Conservation (phyloP, 2,329 filamentous ascomycete genomes). For the Neofusicoccum umdonicola region DNA sequence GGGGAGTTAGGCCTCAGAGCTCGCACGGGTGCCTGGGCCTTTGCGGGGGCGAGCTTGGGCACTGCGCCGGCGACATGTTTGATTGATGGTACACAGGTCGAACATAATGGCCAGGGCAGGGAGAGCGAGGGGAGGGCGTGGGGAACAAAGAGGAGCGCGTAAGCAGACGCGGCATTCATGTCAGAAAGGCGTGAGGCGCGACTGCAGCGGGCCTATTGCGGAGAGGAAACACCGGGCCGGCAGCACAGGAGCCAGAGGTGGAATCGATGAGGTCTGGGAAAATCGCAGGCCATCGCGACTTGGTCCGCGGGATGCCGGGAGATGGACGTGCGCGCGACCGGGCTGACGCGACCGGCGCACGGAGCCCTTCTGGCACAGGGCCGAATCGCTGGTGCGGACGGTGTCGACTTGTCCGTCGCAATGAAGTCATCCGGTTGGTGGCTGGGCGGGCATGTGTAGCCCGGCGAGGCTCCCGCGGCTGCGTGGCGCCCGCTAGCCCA, state of each 20-base stretch:
- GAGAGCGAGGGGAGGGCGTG: too few species aligned
- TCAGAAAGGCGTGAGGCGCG: too few species aligned
- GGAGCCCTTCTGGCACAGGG: slow-evolving; percentile 2
- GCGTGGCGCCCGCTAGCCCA: background rate
- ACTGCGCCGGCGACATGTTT: too few species aligned
- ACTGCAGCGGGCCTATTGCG: background rate
- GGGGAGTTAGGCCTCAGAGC: background rate
- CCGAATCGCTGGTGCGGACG: background rate
- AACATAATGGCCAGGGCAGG: too few species aligned
- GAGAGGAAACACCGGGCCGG: background rate
- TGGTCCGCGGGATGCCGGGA: background rate
- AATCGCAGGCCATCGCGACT: background rate
- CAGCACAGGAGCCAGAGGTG: background rate
- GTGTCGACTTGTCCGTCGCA: background rate
- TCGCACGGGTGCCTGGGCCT: too few species aligned
- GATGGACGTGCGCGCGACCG: background rate
- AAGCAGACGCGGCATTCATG: too few species aligned
- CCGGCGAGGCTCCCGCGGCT: background rate
- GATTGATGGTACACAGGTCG: too few species aligned
- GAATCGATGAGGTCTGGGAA: slow-evolving; percentile 7
- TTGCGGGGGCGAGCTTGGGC: too few species aligned
- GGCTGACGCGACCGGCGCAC: slow-evolving; percentile 7
- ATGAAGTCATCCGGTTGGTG: slow-evolving; percentile 12
- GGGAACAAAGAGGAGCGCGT: too few species aligned
- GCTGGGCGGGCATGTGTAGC: background rate